Evolutionary conservation across 140 eudicot genomes (phyloP), one percentile per base, ranked within the genome.

Genomic region (Cichorium intybus): DNA sequence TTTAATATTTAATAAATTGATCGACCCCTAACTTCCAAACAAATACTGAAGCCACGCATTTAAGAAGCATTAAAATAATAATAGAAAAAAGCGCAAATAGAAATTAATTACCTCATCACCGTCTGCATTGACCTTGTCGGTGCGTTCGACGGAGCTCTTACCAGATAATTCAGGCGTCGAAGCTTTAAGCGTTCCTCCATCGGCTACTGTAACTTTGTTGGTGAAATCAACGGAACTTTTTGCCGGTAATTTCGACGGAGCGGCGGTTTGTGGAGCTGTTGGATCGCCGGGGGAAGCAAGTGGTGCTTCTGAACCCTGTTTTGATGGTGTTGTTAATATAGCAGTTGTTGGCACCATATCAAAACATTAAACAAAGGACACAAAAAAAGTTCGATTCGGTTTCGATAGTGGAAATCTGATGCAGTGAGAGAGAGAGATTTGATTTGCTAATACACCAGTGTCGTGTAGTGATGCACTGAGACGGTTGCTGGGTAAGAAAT

Each of bases 261-360:
- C 24, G 12, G n/a, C 12, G 2, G n/a, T 20, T 6, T 50, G 48
- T 1, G 56, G 65, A 58, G 39, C 9, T 10, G 69, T 4, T 22
- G 59, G 35, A 54, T 43, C 53, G 48, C 22, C 76, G 5, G 60
- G 39, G 22, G 60, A 29, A 33, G 31, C 24, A 14, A 21, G 23
- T 21, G 72, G 37, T 15, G 34, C 5, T 17, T 69, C 34, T 23
- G 75, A 31, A 58, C 48, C 6, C 27, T 23, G 77, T 27, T 63
- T 53, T 7, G 77, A 63, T 27, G 77, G 65, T 28, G 72, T 17
- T 11, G 78, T 64, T 64, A 73, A 21, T 73, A 73, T 64, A 73
- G 72, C n/a, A 18, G 70, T 50, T 26, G 35, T 61, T 72, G 71
- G 48, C 37, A 22, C 48, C 71, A 50, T 72, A 9, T 24, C 49